phyloP scores from a whole-genome alignment of 371 early-diverging fungal genomes.

The Mortierella sp. region DNA sequence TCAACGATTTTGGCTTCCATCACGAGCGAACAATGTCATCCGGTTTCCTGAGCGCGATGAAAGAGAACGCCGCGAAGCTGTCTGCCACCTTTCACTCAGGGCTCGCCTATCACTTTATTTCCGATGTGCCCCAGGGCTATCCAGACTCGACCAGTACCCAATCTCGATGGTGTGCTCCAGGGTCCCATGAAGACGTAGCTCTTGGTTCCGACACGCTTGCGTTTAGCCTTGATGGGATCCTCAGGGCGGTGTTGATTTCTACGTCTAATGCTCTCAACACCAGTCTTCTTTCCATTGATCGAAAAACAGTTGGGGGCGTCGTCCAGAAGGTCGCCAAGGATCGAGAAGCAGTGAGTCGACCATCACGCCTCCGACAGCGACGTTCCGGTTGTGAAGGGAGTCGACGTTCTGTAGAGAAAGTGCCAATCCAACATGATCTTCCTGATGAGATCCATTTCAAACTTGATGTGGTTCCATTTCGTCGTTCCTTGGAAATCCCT shows the following conservation, averaged over 20 bases:
- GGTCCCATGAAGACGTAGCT: conserved; percentile 2
- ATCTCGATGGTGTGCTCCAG: too few relatives aligned
- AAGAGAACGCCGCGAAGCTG: too few relatives aligned
- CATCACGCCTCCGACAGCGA: conserved; percentile 2
- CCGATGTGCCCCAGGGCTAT: not conserved
- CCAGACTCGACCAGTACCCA: not conserved
- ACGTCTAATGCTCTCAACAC: not conserved
- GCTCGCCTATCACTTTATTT: not conserved
- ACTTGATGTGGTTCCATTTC: not conserved
- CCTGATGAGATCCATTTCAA: not conserved
- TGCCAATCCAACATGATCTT: not conserved
- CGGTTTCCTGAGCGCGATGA: too few relatives aligned
- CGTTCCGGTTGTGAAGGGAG: not conserved
- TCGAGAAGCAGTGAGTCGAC: not conserved
- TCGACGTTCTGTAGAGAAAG: not conserved
- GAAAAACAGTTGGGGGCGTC: not conserved
- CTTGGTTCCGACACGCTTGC: not conserved
- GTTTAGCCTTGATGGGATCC: not conserved
- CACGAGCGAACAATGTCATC: too few relatives aligned
- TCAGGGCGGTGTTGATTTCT: conserved; percentile 3
- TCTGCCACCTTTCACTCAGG: too few relatives aligned
- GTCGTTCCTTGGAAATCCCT: not conserved
- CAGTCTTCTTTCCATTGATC: not conserved
- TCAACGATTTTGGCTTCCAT: too few relatives aligned
- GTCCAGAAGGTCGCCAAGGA: not conserved